Base-by-base conservation (phyloP, 2,329 filamentous ascomycete genomes). In the Zymoseptoria passerinii region DNA sequence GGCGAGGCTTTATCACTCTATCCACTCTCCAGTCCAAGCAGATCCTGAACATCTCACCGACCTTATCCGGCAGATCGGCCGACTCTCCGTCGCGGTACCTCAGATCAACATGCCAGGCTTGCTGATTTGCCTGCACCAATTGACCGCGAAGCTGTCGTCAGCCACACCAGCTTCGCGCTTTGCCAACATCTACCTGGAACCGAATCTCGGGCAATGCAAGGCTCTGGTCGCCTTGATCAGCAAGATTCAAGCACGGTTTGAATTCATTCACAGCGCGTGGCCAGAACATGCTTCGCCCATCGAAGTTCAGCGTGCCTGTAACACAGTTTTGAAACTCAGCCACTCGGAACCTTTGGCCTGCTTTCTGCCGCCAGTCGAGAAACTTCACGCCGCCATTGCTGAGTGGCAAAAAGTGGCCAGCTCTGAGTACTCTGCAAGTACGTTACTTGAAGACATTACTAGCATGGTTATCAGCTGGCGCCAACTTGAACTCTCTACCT, bases 361-460 rank as follows among this genome's bases (percentile, higher is more conserved):
- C 67, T 85, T 95, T 58, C 82, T 99, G 55, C 89, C 88, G 1
- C 90, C 88, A 69, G 81, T 94, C 2, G 95, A 99, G 73, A 90
- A 92, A 63, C 79, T 99, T 4, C 89, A 97, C 73, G 81, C 80
- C 0, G 86, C 87, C 64, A 83, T 99, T 53, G 87, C 96, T 63
- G 91, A 97, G 73, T 99, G 94, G 94, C 91, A 99, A 71, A 86
- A 88, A 49, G 92, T 96, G 74, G 92, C 92, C 2, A 95, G 90
- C 76, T 84, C 84, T 62, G 83, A 88, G 44, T 89, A 89, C 71
- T 87, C 83, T 8, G 88, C 87, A 1, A 79, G 81, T 1, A 72
- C 80, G 8, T 77, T 92, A 1, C 91, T 95, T 65, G 87, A 95
- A 61, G 82, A 84, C 50, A 75, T 97, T 10, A 96, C 92, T 0